Conservation (phyloP, 2,329 filamentous ascomycete genomes). For the Calonectria montana region DNA sequence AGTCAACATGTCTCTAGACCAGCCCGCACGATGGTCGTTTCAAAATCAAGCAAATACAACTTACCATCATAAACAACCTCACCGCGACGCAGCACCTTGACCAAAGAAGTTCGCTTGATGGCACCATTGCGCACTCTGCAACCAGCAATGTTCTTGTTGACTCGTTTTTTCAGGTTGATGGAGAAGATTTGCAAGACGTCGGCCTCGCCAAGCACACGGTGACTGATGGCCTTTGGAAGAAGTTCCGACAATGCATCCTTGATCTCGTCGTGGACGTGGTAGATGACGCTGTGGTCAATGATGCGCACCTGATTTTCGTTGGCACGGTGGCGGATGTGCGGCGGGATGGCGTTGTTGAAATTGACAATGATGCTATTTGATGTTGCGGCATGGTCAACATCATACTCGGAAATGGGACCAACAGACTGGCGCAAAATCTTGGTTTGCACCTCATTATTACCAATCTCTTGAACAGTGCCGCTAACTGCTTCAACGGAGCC, state of each 20-base stretch:
- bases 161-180: slow-evolving; percentile 80
- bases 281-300: slow-evolving; percentile 88
- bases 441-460: slow-evolving; percentile 85
- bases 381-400: slow-evolving; percentile 86
- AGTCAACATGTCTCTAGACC: slow-evolving; percentile 22
- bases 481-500: slow-evolving; percentile 93
- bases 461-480: slow-evolving; percentile 80
- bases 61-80: slow-evolving; percentile 85
- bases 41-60: slow-evolving; percentile 42
- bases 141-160: slow-evolving; percentile 82
- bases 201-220: slow-evolving; percentile 85
- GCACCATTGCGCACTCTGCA: slow-evolving; percentile 87
- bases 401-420: slow-evolving; percentile 84
- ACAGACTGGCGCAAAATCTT: slow-evolving; percentile 82
- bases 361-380: slow-evolving; percentile 83
- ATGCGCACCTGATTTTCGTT: slow-evolving; percentile 79
- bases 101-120: slow-evolving; percentile 71
- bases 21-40: background rate
- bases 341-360: slow-evolving; percentile 82
- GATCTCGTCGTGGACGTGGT: slow-evolving; percentile 80
- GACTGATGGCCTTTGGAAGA: slow-evolving; percentile 73
- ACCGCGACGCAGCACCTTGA: slow-evolving; percentile 77
- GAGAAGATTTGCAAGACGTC: slow-evolving; percentile 86
- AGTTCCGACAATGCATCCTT: slow-evolving; percentile 75
- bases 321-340: slow-evolving; percentile 76